phyloP scores from a whole-genome alignment of 2,329 filamentous ascomycete species.

The Zymoseptoria passerinii region DNA sequence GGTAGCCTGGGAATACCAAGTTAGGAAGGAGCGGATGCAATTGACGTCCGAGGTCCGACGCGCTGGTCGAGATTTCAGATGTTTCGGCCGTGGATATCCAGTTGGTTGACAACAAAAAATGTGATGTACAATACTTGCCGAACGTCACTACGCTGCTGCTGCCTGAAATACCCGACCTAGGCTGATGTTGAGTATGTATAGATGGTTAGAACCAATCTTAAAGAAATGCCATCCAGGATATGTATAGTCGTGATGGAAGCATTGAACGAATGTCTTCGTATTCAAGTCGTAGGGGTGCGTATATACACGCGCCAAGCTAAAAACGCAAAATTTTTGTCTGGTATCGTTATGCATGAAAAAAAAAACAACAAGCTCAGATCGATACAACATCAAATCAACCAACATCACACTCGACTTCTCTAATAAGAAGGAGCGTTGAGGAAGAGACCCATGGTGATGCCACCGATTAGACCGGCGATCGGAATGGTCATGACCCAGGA shows the following conservation, averaged over 20 bases:
- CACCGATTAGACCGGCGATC: slow-evolving; percentile 48
- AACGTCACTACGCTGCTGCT: no score
- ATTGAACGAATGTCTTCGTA: background rate
- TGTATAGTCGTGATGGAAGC: no score
- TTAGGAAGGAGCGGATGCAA: background rate
- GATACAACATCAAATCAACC: background rate
- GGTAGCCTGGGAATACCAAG: background rate
- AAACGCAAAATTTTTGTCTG: background rate
- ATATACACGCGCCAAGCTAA: background rate
- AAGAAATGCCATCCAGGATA: no score
- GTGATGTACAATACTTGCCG: no score
- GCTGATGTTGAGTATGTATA: no score
- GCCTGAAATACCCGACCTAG: no score
- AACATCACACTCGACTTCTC: background rate
- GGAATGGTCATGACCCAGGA: slow-evolving; percentile 57
- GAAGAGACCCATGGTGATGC: slow-evolving; percentile 54
- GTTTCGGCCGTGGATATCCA: no score
- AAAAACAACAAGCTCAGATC: background rate
- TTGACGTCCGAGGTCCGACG: background rate
- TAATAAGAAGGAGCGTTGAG: slow-evolving; percentile 46
- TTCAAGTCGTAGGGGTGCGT: background rate
- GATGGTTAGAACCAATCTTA: no score
- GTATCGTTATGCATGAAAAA: background rate
- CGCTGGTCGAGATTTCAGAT: no score
- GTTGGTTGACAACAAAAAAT: no score